Conservation (phyloP, 768 basidiomycete species). For the Neoboletus brunneissimus region DNA sequence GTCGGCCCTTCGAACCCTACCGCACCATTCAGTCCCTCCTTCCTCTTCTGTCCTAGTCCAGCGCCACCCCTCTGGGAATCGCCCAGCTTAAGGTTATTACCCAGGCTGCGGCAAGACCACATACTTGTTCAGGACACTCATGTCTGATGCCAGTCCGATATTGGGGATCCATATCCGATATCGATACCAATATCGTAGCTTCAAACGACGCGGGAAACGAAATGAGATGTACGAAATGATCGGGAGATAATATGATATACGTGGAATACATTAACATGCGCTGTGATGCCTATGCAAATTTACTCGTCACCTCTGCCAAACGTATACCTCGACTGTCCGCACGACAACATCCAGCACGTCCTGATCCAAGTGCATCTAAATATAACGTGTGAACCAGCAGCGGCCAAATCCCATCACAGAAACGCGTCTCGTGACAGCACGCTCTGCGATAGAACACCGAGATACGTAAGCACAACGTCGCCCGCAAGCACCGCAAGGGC, state of each 20-base stretch:
- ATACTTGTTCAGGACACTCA: slow-evolving; percentile 10
- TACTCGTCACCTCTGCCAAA: background rate
- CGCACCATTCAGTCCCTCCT: background rate
- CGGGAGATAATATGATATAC: slow-evolving; percentile 24
- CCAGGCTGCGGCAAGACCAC: background rate
- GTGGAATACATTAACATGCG: slow-evolving; percentile 25
- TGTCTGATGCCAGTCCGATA: slow-evolving; percentile 22
- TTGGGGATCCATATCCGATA: slow-evolving; percentile 20
- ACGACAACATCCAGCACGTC: background rate
- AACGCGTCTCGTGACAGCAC: slow-evolving; percentile 56
- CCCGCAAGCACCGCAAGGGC: background rate
- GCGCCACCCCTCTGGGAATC: slow-evolving; percentile 4
- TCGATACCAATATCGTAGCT: slow-evolving; percentile 18
- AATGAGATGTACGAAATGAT: slow-evolving; percentile 20
- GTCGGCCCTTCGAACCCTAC: background rate
- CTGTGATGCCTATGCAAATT: background rate
- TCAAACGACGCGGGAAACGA: slow-evolving; percentile 14
- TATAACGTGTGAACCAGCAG: slow-evolving; percentile 15
- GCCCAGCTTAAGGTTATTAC: slow-evolving; percentile 13
- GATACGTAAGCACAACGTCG: slow-evolving; percentile 27
- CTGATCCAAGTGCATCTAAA: slow-evolving; percentile 8
- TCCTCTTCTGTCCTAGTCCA: slow-evolving; percentile 15
- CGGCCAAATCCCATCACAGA: slow-evolving; percentile 32
- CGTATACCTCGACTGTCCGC: background rate
- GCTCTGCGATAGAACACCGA: slow-evolving; percentile 34